Percentiles rank a stretch among this genome's conserved stretches.
These are phyloP conservation scores for Fusarium humuli DNA, from an alignment of 2,329 filamentous ascomycete genomes.

Conservation along the genomic window DNA sequence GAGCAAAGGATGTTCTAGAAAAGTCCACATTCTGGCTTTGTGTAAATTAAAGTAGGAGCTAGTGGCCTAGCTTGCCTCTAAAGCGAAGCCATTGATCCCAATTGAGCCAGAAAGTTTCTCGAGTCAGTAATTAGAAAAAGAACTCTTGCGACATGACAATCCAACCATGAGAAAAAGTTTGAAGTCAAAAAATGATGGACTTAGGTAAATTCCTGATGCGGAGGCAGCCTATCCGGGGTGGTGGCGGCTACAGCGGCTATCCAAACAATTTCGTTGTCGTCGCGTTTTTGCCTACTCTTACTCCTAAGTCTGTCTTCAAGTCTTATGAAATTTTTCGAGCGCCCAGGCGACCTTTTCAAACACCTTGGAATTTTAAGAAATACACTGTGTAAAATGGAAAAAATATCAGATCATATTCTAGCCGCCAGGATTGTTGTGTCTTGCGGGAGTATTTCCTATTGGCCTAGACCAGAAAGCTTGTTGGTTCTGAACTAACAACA, in stretches of 20 bases:
- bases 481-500: constrained; percentile 1
- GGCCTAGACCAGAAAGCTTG: neutral
- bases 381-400: neutral
- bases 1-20: neutral
- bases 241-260: neutral
- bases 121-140: neutral
- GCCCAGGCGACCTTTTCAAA: too few species aligned
- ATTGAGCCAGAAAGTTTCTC: neutral
- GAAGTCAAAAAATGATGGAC: neutral
- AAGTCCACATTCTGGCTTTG: neutral
- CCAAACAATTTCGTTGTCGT: neutral
- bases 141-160: neutral
- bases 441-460: neutral
- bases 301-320: neutral
- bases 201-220: too few species aligned
- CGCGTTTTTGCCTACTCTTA: neutral
- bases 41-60: neutral
- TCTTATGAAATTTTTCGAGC: neutral
- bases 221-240: neutral
- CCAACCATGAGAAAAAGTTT: neutral
- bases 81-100: neutral
- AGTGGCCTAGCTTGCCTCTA: neutral
- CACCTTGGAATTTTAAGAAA: fast-evolving
- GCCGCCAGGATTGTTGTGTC: neutral
- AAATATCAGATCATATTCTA: neutral